Evolutionary conservation across 257 asterid species (phyloP).

Genomic region (Linderniella brevidens): DNA sequence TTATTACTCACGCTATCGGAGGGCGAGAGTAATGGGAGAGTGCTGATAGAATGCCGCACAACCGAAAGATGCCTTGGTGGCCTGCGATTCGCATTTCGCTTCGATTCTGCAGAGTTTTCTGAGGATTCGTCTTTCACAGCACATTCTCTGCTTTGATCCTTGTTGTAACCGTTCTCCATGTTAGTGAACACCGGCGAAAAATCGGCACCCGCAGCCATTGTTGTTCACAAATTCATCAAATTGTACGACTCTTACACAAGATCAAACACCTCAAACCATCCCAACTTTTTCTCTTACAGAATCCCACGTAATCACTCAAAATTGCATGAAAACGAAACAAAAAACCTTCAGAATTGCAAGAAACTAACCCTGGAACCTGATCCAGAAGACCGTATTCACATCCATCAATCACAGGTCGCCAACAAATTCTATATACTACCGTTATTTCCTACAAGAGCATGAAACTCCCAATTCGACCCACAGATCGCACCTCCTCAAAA

Average conservation of each 20-base stretch:
- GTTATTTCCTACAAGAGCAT: conserved; percentile 7
- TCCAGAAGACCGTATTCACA: no score
- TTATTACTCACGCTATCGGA: conserved; percentile 31
- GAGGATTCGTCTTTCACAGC: conserved; percentile 21
- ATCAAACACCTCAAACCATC: conserved; percentile 6
- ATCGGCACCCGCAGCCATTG: conserved; percentile 64
- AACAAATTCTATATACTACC: not conserved
- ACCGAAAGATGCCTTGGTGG: conserved; percentile 48
- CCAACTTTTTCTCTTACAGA: no score
- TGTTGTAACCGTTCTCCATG: conserved; percentile 24
- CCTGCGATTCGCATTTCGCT: conserved; percentile 22
- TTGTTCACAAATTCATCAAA: conserved; percentile 23
- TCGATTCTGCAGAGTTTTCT: conserved; percentile 25
- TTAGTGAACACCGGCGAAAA: conserved; percentile 25
- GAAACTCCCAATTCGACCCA: conserved; percentile 11
- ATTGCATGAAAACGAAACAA: no score
- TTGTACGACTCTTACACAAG: conserved; percentile 4
- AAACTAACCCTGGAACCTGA: no score
- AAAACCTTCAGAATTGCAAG: no score
- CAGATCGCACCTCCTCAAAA: conserved; percentile 11
- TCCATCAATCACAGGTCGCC: no score
- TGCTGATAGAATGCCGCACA: conserved; percentile 32
- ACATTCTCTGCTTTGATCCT: conserved; percentile 21
- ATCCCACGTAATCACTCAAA: no score
- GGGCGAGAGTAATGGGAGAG: conserved; percentile 27